Evolutionary conservation across 2,329 filamentous ascomycete species (phyloP), one percentile per base, ranked within the genome.

Genomic region (Aspergillus niger): DNA sequence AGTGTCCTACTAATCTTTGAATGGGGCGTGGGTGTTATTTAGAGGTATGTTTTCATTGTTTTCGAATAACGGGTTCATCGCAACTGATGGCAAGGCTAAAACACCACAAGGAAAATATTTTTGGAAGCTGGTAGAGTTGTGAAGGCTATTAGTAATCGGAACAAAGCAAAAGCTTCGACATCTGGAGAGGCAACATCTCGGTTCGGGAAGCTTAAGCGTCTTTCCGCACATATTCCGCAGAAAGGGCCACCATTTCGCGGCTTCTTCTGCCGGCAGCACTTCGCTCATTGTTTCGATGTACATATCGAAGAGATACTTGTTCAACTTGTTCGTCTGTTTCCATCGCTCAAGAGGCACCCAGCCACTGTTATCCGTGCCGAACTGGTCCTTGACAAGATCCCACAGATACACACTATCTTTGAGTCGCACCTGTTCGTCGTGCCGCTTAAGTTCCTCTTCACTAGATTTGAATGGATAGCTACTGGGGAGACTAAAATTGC

Each of bases 241-340:
- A 58, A 70, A 70, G 5, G 67, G 67, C 67, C 67, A 69, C n/a
- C 26, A 60, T 48, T 61, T 63, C n/a, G 58, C 20, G 11, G 66
- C 69, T 39, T 28, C 60, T 24, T 66, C 58, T 11, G 63, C 57
- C 24, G 57, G 49, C 15, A 65, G n/a, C 44, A 67, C 64, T 50
- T 69, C 66, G 55, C 62, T 64, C 67, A 69, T 59, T 7, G 59
- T 65, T 17, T 71, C 30, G 6, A 67, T 63, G 48, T 63, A 70
- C 57, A 65, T 64, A 11, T 66, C 53, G 50, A 59, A 68, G 2
- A 70, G 63, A 47, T 65, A 5, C 32, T 55, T 54, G 43, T 70
- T 71, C 55, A 52, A 36, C 36, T 64, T 48, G 7, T 60, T 61
- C n/a, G 63, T 64, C 15, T 22, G 10, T 53, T 67, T 66, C 67